These are phyloP conservation scores for Aspergillus fischeri DNA, from an alignment of 2,329 filamentous ascomycete species.

Conservation along the genomic window DNA sequence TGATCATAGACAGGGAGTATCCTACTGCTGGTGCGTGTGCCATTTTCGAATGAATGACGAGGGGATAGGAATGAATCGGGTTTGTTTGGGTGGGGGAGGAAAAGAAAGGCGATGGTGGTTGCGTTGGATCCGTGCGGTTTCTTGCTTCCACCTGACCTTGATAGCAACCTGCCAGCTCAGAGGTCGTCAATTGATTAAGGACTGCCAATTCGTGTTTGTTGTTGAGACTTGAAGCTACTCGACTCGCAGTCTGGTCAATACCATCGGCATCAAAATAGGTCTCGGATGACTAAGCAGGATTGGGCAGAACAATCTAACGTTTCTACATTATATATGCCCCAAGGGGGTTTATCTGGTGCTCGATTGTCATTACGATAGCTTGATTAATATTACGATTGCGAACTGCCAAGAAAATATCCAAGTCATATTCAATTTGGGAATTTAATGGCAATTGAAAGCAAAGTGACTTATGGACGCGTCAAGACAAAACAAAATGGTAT, in stretches of 20 bases:
- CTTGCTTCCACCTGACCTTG: not conserved
- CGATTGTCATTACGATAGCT: not conserved
- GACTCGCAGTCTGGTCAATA: not conserved
- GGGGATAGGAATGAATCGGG: conserved; percentile 2
- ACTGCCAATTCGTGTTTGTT: not conserved
- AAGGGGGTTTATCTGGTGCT: not conserved
- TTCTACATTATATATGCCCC: not conserved
- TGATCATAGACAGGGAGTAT: not conserved
- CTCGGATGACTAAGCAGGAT: not conserved
- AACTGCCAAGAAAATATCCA: not conserved
- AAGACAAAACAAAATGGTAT: not conserved
- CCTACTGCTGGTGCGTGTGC: conserved; percentile 15
- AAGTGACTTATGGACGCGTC: not conserved
- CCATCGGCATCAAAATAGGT: not conserved
- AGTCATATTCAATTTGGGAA: not conserved
- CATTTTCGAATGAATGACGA: conserved; percentile 3
- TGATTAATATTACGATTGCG: not conserved
- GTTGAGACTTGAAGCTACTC: not conserved
- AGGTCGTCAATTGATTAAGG: not conserved
- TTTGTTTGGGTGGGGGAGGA: not conserved
- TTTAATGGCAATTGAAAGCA: not conserved
- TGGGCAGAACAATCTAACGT: not conserved
- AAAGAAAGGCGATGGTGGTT: not conserved
- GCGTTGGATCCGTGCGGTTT: not conserved
- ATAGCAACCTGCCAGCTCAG: not conserved